Evolutionary conservation across 202 grass and related monocot genomes (phyloP), one percentile per base, ranked within the genome.

Genomic region (Setaria viridis): DNA sequence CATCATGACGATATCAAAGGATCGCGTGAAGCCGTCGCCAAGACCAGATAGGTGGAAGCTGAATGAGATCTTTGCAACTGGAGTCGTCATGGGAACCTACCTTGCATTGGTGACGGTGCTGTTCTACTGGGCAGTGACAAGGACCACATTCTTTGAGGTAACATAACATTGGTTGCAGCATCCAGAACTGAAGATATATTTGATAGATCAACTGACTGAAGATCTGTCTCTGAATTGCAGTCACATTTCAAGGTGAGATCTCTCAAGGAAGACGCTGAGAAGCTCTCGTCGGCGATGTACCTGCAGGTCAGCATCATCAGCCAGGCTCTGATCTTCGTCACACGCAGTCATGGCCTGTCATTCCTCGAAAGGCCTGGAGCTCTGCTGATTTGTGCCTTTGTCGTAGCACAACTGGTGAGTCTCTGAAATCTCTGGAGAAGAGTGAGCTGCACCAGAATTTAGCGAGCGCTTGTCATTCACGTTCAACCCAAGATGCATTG

Each of bases 1-100:
- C 50, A 97, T 97, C 56, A 97, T 97, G 94, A 90, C 92, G 16
- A 91, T 97, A 91, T 97, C 94, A 0, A 90, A 92, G 80, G 94
- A 97, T 84, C 92, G 88, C 1, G 90, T 94, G 50, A 94, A 74
- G 69, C 92, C 94, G 45, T 97, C 92, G 7, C 65, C 33, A 66
- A 73, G 14, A 8, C 94, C 94, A 5, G 92, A 97, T 67, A 89
- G 84, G 54, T 97, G 94, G 94, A 92, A 84, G 77, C 87, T 97
- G 29, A 81, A 89, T 15, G 90, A 97, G 88, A 91, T 97, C 51
- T 97, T 97, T 54, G 81, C 88, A 32, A 92, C 90, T 6, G 94
- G 94, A 6, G 53, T 92, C 67, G 77, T 92, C 69, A 91, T 91
- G 67, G 94, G 94, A 72, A 91, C 92, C 67, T 97, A 97, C 80